Evolutionary conservation across 2,329 filamentous ascomycete species (phyloP).

Genomic region (Esteya vermicola): DNA sequence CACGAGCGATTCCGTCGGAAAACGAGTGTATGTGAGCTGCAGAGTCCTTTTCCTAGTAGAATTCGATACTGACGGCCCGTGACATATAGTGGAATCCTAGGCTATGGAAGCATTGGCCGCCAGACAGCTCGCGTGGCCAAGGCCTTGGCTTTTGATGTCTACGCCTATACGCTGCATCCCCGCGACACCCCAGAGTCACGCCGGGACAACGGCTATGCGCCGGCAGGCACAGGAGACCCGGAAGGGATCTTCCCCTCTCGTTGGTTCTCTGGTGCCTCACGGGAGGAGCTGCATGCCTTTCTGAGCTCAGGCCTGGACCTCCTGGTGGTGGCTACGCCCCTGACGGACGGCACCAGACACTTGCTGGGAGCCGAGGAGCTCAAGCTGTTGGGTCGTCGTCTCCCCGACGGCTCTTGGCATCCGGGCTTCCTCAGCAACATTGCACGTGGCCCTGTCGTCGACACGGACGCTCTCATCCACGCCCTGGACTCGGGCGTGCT

Average conservation of each 20-base stretch:
- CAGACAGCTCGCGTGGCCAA: constrained; percentile 41
- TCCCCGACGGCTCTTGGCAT: constrained; percentile 14
- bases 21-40: constrained; percentile 30
- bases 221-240: constrained; percentile 48
- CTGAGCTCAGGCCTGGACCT: constrained; percentile 35
- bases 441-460: constrained; percentile 40
- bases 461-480: constrained; percentile 42
- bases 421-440: constrained; percentile 58
- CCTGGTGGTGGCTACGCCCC: constrained; percentile 34
- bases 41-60: background rate
- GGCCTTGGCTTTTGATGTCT: constrained; percentile 55
- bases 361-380: constrained; percentile 38
- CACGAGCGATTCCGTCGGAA: constrained; percentile 28
- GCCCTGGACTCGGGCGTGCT: constrained; percentile 35
- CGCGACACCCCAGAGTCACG: constrained; percentile 52
- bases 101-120: constrained; percentile 39
- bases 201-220: constrained; percentile 50
- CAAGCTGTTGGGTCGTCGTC: constrained; percentile 20
- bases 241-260: constrained; percentile 31
- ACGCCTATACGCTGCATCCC: constrained; percentile 61
- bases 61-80: too few species aligned
- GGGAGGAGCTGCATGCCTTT: constrained; percentile 32
- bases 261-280: constrained; percentile 34
- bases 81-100: constrained; percentile 31
- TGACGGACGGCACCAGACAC: constrained; percentile 32